A percentile compares a stretch with the other conserved stretches of the same genome.
Conservation (phyloP, 495 filamentous ascomycete genomes). For the Penicillium taxi region DNA sequence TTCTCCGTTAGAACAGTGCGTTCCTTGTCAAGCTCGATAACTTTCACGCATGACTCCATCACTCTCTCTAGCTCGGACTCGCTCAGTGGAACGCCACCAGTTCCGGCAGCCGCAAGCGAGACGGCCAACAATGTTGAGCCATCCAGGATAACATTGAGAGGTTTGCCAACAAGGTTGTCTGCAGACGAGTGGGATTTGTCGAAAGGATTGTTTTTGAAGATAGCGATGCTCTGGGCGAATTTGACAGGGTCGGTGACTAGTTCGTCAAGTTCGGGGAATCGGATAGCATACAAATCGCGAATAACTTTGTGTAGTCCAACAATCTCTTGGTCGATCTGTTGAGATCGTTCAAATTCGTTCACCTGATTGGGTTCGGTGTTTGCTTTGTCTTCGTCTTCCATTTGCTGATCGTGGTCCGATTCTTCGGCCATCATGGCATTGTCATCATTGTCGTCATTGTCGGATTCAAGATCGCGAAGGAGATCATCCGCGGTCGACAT, state of each 20-base stretch:
- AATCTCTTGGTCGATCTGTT: constrained; percentile 84
- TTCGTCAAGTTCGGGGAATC: constrained; percentile 94
- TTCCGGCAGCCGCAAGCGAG: constrained; percentile 88
- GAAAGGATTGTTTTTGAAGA: constrained; percentile 87
- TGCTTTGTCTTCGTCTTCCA: constrained; percentile 20
- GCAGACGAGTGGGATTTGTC: constrained; percentile 63
- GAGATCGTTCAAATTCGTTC: constrained; percentile 89
- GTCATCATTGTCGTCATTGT: constrained; percentile 23
- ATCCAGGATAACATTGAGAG: constrained; percentile 73
- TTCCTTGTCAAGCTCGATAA: constrained; percentile 75
- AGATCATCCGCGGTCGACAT: constrained; percentile 43
- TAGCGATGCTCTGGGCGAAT: constrained; percentile 91
- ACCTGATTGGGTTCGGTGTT: constrained; percentile 33
- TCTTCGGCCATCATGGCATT: constrained; percentile 24
- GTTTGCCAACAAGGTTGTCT: constrained; percentile 65
- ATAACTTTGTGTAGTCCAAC: constrained; percentile 92
- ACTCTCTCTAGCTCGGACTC: constrained; percentile 67
- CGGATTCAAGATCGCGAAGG: constrained; percentile 38
- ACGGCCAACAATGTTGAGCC: constrained; percentile 91
- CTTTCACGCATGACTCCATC: constrained; percentile 75
- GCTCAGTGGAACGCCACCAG: constrained; percentile 68
- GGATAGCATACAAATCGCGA: constrained; percentile 86
- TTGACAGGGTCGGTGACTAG: constrained; percentile 86
- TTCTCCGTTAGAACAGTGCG: constrained; percentile 86
- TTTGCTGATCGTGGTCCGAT: constrained; percentile 24